A percentile compares a stretch with the other conserved stretches of the same genome.
Evolutionary conservation across 345 rosid species (phyloP).

Genomic region (Eucalyptus regnans): DNA sequence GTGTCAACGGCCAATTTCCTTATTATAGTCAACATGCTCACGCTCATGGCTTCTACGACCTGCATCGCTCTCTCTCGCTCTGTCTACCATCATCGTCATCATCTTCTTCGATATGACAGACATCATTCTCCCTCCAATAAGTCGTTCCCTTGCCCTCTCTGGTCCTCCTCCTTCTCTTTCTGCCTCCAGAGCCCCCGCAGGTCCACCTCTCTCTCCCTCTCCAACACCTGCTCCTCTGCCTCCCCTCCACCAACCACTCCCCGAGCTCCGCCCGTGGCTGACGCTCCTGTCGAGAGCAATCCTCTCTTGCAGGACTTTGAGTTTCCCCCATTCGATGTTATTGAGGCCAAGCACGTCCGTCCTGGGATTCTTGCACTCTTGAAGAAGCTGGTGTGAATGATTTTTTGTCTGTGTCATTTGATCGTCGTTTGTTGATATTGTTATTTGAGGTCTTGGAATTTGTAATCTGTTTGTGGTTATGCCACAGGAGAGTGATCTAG

Average conservation of each 20-base stretch:
- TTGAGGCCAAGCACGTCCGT: slow-evolving; percentile 54
- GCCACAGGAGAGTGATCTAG: slow-evolving; percentile 53
- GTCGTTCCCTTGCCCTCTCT: background rate
- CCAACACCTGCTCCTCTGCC: background rate
- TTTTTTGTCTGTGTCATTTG: background rate
- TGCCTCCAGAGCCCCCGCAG: background rate
- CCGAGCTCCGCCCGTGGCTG: slow-evolving; percentile 9
- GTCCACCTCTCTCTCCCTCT: background rate
- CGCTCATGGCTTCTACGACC: background rate
- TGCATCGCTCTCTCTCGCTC: background rate
- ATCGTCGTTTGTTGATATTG: background rate
- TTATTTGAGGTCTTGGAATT: background rate
- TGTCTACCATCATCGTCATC: background rate
- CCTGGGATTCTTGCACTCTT: slow-evolving; percentile 71
- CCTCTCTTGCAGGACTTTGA: slow-evolving; percentile 67
- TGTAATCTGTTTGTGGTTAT: background rate
- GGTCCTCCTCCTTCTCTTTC: background rate
- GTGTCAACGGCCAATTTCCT: background rate
- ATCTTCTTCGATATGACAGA: background rate
- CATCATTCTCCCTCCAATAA: background rate
- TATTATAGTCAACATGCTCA: background rate
- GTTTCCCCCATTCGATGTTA: slow-evolving; percentile 64
- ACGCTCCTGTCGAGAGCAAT: slow-evolving; percentile 17
- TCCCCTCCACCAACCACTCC: background rate
- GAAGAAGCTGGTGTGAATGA: slow-evolving; percentile 40